Conservation (phyloP, 768 basidiomycete species). For the Sutorius australiensis region DNA sequence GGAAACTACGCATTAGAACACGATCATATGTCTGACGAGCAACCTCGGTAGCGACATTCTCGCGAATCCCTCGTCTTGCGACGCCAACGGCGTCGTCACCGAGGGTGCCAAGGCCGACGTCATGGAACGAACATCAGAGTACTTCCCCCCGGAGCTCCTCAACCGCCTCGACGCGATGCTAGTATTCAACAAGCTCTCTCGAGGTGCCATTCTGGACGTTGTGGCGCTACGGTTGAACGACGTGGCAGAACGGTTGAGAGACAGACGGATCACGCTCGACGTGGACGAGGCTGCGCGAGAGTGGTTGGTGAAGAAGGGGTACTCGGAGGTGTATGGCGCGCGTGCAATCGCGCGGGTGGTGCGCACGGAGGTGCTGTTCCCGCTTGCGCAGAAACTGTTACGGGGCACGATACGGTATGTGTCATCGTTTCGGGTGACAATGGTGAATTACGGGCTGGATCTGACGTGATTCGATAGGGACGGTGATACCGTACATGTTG, state of each 20-base stretch:
- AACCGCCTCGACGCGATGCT: conserved; percentile 85
- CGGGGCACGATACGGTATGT: conserved; percentile 71
- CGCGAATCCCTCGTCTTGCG: conserved; percentile 59
- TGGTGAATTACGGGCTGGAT: neutral
- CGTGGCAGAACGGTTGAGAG: conserved; percentile 60
- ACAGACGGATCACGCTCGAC: conserved; percentile 66
- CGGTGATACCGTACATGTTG: conserved; percentile 62
- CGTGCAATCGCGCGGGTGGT: conserved; percentile 86
- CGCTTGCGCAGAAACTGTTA: conserved; percentile 75
- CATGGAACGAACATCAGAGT: conserved; percentile 66
- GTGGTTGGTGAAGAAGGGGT: conserved; percentile 75
- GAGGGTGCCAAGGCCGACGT: conserved; percentile 61
- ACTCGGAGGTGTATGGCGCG: conserved; percentile 83
- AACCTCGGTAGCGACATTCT: conserved; percentile 84
- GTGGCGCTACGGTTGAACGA: conserved; percentile 75
- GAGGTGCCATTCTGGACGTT: conserved; percentile 68
- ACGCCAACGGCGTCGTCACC: conserved; percentile 61
- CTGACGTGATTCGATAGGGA: conserved; percentile 34
- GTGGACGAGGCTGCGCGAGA: conserved; percentile 56
- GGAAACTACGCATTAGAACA: conserved; percentile 50
- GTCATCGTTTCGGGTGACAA: neutral
- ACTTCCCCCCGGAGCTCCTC: conserved; percentile 87
- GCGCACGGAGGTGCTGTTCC: conserved; percentile 75
- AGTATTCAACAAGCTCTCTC: conserved; percentile 88
- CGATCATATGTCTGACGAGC: conserved; percentile 86